A percentile compares a stretch with the other conserved stretches of the same genome.
phyloP scores from a whole-genome alignment of 2,329 filamentous ascomycete genomes.

The Sphaerostilbella broomeana region DNA sequence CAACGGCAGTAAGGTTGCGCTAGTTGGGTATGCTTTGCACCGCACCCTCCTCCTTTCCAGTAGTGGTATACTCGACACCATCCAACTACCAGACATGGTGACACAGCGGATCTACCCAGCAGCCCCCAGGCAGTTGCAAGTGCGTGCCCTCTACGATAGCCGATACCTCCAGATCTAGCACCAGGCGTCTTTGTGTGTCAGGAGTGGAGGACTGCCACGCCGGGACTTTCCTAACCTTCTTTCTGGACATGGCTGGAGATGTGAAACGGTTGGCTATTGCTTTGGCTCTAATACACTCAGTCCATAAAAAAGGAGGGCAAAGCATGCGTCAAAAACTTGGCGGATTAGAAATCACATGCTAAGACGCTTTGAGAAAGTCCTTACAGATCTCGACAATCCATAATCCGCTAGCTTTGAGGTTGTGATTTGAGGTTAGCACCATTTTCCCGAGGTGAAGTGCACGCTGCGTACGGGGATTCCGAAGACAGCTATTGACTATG shows the following conservation, averaged over 20 bases:
- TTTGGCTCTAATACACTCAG: neutral
- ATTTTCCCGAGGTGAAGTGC: too few species aligned
- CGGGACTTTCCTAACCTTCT: neutral
- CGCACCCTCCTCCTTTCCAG: constrained; percentile 1
- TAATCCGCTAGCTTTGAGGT: too few species aligned
- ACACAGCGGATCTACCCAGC: constrained; percentile 12
- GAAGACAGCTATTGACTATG: too few species aligned
- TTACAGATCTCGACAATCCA: too few species aligned
- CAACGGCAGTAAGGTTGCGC: constrained; percentile 8
- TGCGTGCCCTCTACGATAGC: constrained; percentile 6
- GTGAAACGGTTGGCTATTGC: neutral
- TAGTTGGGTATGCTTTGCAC: constrained; percentile 6
- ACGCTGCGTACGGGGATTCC: too few species aligned
- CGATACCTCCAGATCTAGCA: constrained; percentile 12
- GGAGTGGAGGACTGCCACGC: constrained; percentile 4
- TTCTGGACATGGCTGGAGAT: too few species aligned
- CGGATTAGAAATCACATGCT: too few species aligned
- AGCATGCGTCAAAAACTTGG: too few species aligned
- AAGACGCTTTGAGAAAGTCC: too few species aligned
- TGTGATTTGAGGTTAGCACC: too few species aligned
- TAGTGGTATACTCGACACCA: constrained; percentile 7
- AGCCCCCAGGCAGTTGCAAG: constrained; percentile 8
- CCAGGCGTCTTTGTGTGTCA: too few species aligned
- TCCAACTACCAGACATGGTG: constrained; percentile 10
- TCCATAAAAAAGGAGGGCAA: neutral